Base-by-base conservation (phyloP, 495 filamentous ascomycete genomes). In the Xylaria acuta region DNA sequence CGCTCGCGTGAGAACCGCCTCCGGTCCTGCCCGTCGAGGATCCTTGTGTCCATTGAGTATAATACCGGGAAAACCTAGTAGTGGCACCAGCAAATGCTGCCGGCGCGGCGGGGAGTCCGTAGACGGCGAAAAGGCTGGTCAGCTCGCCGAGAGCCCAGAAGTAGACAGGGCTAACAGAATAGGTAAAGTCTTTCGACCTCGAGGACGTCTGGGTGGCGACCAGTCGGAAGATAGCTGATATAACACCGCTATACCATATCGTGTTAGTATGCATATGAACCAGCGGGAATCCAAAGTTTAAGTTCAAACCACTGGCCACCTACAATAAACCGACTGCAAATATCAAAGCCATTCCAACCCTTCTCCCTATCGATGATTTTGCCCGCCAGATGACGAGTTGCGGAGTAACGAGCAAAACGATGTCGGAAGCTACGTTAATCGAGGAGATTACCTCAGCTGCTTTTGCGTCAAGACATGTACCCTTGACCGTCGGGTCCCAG, bases 121-220 rank as follows among this genome's bases (percentile, higher is more conserved):
- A 69, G 3, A 69, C 67, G 7, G 54, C 9, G 67, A 69, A 59
- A n/a, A 41, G 53, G 45, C 67, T 69, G 22, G 51, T 60, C 38
- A 69, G 47, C 49, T 69, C 67, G 41, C 67, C 38, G 51, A 69
- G 67, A 47, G 67, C 67, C 67, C 67, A 69, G 67, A 69, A 69
- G 53, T 47, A 40, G 36, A 60, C n/a, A 12, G 51, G 51, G 41
- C 47, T 16, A 30, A 16, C 14, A 43, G 67, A 43, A 51, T 69
- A 69, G 22, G 67, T 69, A 11, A 38, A 58, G 32, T 69, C 67
- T 27, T 32, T 30, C 18, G 67, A 69, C 38, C 25, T 58, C 30
- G 12, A 69, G 38, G 16, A 60, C 41, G 67, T 7, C 27, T 47
- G 51, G 12, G 22, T 69, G 16, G 67, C 53, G 14, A 69, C 38